Base-by-base conservation (phyloP, 495 filamentous ascomycete genomes). In the Aspergillus conjunctus region DNA sequence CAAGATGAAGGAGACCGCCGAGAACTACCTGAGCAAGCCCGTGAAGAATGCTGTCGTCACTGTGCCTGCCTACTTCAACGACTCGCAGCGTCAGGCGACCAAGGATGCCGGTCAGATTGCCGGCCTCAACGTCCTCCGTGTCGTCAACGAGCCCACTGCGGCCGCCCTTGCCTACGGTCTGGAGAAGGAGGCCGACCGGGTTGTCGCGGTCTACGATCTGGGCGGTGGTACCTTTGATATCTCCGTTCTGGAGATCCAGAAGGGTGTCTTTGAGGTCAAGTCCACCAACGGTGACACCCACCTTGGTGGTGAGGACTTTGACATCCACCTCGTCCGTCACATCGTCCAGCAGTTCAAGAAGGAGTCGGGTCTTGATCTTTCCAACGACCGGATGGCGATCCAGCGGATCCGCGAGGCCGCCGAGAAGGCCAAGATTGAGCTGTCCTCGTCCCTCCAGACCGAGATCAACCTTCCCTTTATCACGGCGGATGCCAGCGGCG, bases 391-490 rank as follows among this genome's bases (percentile, higher is more conserved):
- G 71, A 98, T 98, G 94, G 94, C 94, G 59, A 95, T 98, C 67
- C 94, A 98, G 83, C 86, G 94, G 81, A 97, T 98, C 75, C 94
- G 94, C 79, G 94, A 98, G 82, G 94, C 94, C 63, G 94, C 95
- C 62, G 94, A 98, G 87, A 98, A 98, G 87, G 94, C 94, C 72
- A 98, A 98, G 91, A 98, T 98, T 71, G 94, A 98, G 81, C 85
- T 98, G 63, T 98, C 94, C 3, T 97, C 93, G 20, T 90, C 92
- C 55, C 86, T 94, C 66, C 93, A 97, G 79, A 98, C 94, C 59
- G 94, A 98, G 76, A 97, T 98, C 81, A 96, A 94, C 80, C 88
- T 98, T 58, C 95, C 94, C 60, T 98, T 97, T 88, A 98, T 98
- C 79, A 95, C 92, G 71, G 94, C 94, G 64, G 92, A 96, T 76